A percentile compares a stretch with the other conserved stretches of the same genome.
phyloP scores from a whole-genome alignment of 768 basidiomycete species.

The Leccinum arenicola region DNA sequence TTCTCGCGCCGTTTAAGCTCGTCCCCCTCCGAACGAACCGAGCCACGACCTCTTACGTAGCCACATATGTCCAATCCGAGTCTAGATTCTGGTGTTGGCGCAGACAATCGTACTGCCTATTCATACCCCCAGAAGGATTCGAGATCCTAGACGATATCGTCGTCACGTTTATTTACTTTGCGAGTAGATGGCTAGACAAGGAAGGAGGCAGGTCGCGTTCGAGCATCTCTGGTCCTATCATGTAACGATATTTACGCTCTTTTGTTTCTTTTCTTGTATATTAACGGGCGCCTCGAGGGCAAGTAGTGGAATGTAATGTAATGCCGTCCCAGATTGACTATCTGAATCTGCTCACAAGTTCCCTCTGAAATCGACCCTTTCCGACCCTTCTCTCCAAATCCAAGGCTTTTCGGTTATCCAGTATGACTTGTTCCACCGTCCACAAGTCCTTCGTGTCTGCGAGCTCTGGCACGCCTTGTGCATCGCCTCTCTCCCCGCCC shows the following conservation, averaged over 20 bases:
- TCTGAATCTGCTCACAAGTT: constrained; percentile 12
- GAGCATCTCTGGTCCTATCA: constrained; percentile 1
- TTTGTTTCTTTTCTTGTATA: constrained; percentile 1
- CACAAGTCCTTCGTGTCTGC: background rate
- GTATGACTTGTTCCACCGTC: background rate
- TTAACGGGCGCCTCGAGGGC: background rate
- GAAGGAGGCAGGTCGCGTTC: constrained; percentile 16
- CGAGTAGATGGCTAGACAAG: constrained; percentile 26
- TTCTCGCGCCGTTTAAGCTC: constrained; percentile 12
- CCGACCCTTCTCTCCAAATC: constrained; percentile 20
- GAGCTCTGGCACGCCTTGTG: background rate
- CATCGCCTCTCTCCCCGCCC: background rate
- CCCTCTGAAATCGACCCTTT: constrained; percentile 7
- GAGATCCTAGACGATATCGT: constrained; percentile 35
- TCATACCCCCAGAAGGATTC: constrained; percentile 28
- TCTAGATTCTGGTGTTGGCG: constrained; percentile 14
- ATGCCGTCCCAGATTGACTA: background rate
- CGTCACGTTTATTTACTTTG: constrained; percentile 37
- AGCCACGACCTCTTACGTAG: constrained; percentile 17
- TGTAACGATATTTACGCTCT: background rate
- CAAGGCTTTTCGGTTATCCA: constrained; percentile 5
- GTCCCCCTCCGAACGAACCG: constrained; percentile 18
- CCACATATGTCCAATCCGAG: constrained; percentile 26
- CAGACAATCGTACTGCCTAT: constrained; percentile 21
- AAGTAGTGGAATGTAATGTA: background rate